Percentiles rank a stretch among this genome's conserved stretches.
phyloP scores from a whole-genome alignment of 2,329 filamentous ascomycete genomes.

The Aspergillus calidoustus region DNA sequence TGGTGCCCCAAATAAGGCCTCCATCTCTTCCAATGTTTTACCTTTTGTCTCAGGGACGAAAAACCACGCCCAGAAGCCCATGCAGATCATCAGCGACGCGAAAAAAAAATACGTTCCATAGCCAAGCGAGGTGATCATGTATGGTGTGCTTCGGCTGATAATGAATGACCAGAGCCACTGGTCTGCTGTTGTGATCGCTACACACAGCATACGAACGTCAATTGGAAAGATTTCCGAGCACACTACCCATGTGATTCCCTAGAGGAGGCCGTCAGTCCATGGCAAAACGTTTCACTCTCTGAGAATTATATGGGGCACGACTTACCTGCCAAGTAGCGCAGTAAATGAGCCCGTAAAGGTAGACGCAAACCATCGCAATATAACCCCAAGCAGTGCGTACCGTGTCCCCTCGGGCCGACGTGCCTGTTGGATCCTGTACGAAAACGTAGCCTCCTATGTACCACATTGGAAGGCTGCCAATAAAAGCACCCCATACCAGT shows the following conservation, averaged over 20 bases:
- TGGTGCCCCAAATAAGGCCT: slow-evolving; percentile 26
- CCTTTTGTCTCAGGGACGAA: slow-evolving; percentile 38
- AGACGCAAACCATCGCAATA: slow-evolving; percentile 16
- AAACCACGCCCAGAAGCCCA: slow-evolving; percentile 29
- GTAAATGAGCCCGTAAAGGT: slow-evolving; percentile 14
- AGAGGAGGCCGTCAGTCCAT: slow-evolving; percentile 45
- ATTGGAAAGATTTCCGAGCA: slow-evolving; percentile 71
- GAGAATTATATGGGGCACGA: background rate
- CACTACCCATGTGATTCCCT: slow-evolving; percentile 72
- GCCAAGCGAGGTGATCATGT: slow-evolving; percentile 54
- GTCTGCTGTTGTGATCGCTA: slow-evolving; percentile 69
- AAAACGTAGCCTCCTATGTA: slow-evolving; percentile 63
- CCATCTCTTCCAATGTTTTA: slow-evolving; percentile 35
- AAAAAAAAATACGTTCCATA: slow-evolving; percentile 31
- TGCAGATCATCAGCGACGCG: slow-evolving; percentile 19
- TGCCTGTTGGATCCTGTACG: slow-evolving; percentile 44
- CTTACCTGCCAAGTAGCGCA: slow-evolving; percentile 17
- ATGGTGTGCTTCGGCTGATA: slow-evolving; percentile 67
- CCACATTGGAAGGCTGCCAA: slow-evolving; percentile 58
- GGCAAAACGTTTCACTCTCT: too few relatives aligned
- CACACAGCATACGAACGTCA: slow-evolving; percentile 66
- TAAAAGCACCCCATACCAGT: slow-evolving; percentile 64
- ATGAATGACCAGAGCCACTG: slow-evolving; percentile 73
- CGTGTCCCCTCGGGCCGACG: slow-evolving; percentile 50
- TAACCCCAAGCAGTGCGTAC: slow-evolving; percentile 10